Conservation (phyloP, 2,329 filamentous ascomycete species). For the Cercospora sojina region DNA sequence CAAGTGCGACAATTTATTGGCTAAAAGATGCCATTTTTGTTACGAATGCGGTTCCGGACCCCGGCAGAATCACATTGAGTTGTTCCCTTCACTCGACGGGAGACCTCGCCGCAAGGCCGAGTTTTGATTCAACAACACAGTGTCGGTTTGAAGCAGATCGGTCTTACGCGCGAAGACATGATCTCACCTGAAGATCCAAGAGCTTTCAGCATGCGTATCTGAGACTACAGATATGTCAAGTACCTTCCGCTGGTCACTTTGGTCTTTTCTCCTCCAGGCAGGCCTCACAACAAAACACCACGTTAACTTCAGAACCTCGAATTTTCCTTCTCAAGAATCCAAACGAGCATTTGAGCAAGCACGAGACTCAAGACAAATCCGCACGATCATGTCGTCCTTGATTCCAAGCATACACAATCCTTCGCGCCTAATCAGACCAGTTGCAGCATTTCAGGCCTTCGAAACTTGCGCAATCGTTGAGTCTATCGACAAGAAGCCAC, state of each 20-base stretch:
- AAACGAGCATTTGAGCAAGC: not conserved
- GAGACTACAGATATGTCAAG: not conserved
- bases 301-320: not conserved
- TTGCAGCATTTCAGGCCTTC: too few species aligned
- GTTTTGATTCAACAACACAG: not conserved
- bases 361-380: too few species aligned
- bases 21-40: not conserved
- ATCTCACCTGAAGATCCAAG: not conserved
- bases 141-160: not conserved
- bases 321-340: not conserved
- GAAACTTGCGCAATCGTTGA: too few species aligned
- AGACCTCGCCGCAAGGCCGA: not conserved
- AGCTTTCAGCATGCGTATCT: not conserved
- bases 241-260: not conserved
- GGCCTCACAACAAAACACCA: not conserved
- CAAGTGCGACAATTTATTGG: not conserved
- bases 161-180: not conserved
- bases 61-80: not conserved
- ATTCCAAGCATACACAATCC: too few species aligned
- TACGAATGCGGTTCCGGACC: not conserved
- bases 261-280: not conserved
- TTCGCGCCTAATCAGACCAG: too few species aligned
- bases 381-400: too few species aligned
- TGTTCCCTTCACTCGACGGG: not conserved
- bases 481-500: too few species aligned